phyloP scores from a whole-genome alignment of 2,329 filamentous ascomycete species.

The Nannizzia gypsea region DNA sequence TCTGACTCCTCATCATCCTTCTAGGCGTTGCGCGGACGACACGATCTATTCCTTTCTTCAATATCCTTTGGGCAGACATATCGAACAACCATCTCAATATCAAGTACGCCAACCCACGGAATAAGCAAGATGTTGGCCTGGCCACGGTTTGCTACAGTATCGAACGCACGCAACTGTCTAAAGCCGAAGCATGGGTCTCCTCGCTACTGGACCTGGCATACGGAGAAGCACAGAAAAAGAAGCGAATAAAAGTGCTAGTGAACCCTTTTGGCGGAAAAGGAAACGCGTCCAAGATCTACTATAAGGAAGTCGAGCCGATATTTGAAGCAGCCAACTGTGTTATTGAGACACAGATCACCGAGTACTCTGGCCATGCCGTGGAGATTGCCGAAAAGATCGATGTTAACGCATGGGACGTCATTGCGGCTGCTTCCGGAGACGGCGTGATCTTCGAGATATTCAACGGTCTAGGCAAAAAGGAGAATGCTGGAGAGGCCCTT shows the following conservation, averaged over 20 bases:
- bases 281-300: conserved; percentile 59
- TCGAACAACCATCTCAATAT: conserved; percentile 52
- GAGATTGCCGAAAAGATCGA: conserved; percentile 66
- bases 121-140: conserved; percentile 50
- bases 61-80: conserved; percentile 70
- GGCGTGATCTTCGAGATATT: conserved; percentile 88
- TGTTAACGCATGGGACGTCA: conserved; percentile 67
- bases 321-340: conserved; percentile 69
- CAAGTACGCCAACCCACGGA: conserved; percentile 54
- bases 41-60: conserved; percentile 60
- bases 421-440: conserved; percentile 84
- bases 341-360: conserved; percentile 62
- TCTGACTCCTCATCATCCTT: neutral
- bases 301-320: conserved; percentile 64
- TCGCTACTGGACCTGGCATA: conserved; percentile 61
- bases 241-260: conserved; percentile 74
- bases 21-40: neutral
- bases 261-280: conserved; percentile 88
- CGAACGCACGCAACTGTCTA: conserved; percentile 38
- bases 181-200: conserved; percentile 50
- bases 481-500: conserved; percentile 64
- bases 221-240: conserved; percentile 52
- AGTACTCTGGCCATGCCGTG: conserved; percentile 61
- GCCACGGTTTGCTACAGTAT: conserved; percentile 52
- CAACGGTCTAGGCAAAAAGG: conserved; percentile 71